A percentile compares a stretch with the other conserved stretches of the same genome.
These are phyloP conservation scores for Oryza glumipatula DNA, from an alignment of 176 grass and related monocot species.

Conservation along the genomic window DNA sequence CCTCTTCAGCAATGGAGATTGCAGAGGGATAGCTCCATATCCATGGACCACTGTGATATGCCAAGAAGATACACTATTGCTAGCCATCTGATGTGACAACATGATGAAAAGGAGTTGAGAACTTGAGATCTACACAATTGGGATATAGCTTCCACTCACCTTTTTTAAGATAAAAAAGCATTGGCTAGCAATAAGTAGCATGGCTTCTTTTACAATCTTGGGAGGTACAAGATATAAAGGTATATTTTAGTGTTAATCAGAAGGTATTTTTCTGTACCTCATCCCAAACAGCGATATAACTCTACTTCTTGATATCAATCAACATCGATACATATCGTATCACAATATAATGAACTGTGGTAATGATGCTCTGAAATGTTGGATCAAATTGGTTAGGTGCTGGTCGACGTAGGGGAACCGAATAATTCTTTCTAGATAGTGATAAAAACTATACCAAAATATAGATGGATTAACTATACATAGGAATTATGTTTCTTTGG, in stretches of 20 bases:
- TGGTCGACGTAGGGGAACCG: neutral
- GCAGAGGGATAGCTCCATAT: slow-evolving; percentile 25
- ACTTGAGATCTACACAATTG: neutral
- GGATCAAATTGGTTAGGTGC: neutral
- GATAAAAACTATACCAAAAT: neutral
- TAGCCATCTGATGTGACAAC: neutral
- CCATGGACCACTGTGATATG: neutral
- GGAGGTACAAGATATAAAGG: neutral
- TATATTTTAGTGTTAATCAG: neutral
- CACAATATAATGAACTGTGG: neutral
- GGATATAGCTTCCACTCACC: neutral
- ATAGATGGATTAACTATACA: neutral
- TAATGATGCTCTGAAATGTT: neutral
- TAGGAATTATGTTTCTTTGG: no score
- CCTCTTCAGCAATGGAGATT: slow-evolving; percentile 9
- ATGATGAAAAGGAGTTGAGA: neutral
- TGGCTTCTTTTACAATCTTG: neutral
- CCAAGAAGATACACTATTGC: neutral
- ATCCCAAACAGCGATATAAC: neutral
- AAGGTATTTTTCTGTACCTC: neutral
- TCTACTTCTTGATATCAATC: neutral
- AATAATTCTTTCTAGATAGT: neutral
- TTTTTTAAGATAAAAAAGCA: neutral
- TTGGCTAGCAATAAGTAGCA: neutral
- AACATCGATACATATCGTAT: neutral